A percentile compares a stretch with the other conserved stretches of the same genome.
Evolutionary conservation across 371 early-diverging fungal genomes (phyloP).

Genomic region (Fennellomyces sp.): DNA sequence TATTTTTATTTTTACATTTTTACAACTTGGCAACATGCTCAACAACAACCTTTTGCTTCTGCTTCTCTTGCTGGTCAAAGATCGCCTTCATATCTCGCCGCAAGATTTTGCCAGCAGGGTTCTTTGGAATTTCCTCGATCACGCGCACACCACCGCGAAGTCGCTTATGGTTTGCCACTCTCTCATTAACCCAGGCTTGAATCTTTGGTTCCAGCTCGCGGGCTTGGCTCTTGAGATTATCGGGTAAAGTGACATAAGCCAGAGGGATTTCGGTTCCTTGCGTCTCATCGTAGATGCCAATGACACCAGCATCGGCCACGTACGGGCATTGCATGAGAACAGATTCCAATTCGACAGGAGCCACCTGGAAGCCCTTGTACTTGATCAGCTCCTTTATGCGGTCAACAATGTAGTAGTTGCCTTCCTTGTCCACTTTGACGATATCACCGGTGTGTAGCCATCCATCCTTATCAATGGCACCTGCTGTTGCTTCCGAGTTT

Average conservation of each 20-base stretch:
- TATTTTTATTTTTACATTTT: background rate
- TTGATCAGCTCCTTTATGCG: constrained; percentile 80
- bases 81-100: constrained; percentile 35
- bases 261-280: constrained; percentile 80
- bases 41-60: background rate
- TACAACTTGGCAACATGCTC: background rate
- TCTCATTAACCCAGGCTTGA: constrained; percentile 57
- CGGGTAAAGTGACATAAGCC: constrained; percentile 72
- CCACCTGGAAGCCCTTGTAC: constrained; percentile 80
- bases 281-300: constrained; percentile 62
- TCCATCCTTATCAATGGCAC: constrained; percentile 68
- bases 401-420: constrained; percentile 66
- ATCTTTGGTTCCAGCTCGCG: constrained; percentile 39
- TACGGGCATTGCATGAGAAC: constrained; percentile 61
- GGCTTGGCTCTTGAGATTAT: background rate
- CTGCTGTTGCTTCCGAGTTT: constrained; percentile 68
- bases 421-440: constrained; percentile 55
- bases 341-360: constrained; percentile 74
- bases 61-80: background rate
- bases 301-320: constrained; percentile 77
- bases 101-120: constrained; percentile 79
- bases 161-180: constrained; percentile 71
- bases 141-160: constrained; percentile 78
- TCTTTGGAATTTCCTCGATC: constrained; percentile 74
- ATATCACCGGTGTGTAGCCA: constrained; percentile 88